Percentiles rank a stretch among this genome's conserved stretches.
Conservation (phyloP, 345 rosid genomes). For the Sisymbrium irio region DNA sequence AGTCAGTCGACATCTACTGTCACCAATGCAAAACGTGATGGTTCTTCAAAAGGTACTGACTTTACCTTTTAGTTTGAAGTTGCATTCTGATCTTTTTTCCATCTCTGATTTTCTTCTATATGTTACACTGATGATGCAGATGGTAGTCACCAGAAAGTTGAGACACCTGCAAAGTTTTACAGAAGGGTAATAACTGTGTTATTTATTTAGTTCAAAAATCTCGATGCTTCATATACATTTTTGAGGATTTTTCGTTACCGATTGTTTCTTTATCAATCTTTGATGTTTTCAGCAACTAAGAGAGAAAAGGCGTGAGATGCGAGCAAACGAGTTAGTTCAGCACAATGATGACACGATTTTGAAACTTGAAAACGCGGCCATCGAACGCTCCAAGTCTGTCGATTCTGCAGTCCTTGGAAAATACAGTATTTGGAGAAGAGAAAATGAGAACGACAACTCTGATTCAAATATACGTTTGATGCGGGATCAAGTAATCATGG, state of each 20-base stretch:
- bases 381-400: constrained; percentile 90
- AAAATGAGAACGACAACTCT: constrained; percentile 79
- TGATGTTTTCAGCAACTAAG: constrained; percentile 72
- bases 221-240: not conserved
- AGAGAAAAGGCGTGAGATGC: constrained; percentile 76
- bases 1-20: constrained; percentile 44
- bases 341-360: constrained; percentile 68
- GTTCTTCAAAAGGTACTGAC: constrained; percentile 39
- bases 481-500: constrained; percentile 96
- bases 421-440: constrained; percentile 94
- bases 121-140: constrained; percentile 40
- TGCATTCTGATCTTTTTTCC: constrained; percentile 15
- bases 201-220: not conserved
- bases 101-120: constrained; percentile 25
- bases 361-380: constrained; percentile 92
- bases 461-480: constrained; percentile 89
- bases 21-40: constrained; percentile 39
- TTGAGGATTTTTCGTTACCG: not conserved
- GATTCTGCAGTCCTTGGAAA: constrained; percentile 95
- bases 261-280: not conserved
- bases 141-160: constrained; percentile 43
- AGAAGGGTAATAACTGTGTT: constrained; percentile 63
- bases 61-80: not conserved
- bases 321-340: constrained; percentile 65
- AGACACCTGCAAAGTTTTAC: constrained; percentile 62